phyloP scores from a whole-genome alignment of 768 basidiomycete species.

The Polyporus arcularius region DNA sequence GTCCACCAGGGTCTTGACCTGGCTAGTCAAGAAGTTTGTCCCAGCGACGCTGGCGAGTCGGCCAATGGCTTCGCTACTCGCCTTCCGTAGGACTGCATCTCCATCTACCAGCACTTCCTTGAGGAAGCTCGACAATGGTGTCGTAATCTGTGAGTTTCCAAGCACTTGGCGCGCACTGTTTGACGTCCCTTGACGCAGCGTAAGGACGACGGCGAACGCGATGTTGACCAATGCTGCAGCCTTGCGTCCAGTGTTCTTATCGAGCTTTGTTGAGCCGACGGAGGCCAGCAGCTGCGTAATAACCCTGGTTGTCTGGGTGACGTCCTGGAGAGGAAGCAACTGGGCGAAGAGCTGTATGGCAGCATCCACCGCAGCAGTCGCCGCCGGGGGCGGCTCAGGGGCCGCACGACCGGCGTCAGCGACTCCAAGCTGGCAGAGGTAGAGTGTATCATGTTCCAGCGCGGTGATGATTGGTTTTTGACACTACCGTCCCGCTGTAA shows the following conservation, averaged over 20 bases:
- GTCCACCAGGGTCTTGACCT: constrained; percentile 89
- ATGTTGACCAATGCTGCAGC: constrained; percentile 84
- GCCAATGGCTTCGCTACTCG: constrained; percentile 87
- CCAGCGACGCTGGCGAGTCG: constrained; percentile 82
- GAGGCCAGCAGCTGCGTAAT: constrained; percentile 64
- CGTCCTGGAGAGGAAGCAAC: constrained; percentile 78
- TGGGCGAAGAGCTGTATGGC: constrained; percentile 86
- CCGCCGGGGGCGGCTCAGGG: constrained; percentile 70
- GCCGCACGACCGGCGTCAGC: constrained; percentile 45
- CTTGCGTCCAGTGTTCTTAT: constrained; percentile 84
- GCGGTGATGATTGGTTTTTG: constrained; percentile 80
- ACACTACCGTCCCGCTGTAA: constrained; percentile 43
- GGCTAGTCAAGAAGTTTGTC: constrained; percentile 78
- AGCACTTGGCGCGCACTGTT: constrained; percentile 60
- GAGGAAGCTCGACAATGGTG: constrained; percentile 66
- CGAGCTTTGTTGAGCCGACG: constrained; percentile 74
- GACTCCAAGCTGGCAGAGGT: constrained; percentile 55
- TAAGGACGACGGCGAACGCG: constrained; percentile 68
- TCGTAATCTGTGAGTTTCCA: constrained; percentile 63
- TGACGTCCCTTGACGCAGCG: constrained; percentile 59
- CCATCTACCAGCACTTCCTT: constrained; percentile 86
- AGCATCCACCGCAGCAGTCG: constrained; percentile 83
- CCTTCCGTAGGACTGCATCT: constrained; percentile 72
- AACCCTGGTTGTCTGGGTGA: constrained; percentile 52
- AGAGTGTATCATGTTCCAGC: constrained; percentile 83